Percentiles rank a stretch among this genome's conserved stretches.
Conservation (phyloP, 2,329 filamentous ascomycete genomes). For the Trichoderma cornu-damae region DNA sequence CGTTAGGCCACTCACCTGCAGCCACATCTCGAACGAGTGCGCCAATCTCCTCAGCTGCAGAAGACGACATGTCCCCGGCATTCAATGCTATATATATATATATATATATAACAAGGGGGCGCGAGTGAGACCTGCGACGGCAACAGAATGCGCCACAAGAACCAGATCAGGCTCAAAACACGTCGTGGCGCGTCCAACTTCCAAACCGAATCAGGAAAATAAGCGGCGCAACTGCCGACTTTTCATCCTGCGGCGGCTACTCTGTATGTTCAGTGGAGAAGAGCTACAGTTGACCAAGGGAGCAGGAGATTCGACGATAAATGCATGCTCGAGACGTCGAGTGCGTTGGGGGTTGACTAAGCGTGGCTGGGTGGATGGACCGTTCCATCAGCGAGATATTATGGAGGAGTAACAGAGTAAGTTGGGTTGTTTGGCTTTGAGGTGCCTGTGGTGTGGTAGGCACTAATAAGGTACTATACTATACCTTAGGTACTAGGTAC, state of each 20-base stretch:
- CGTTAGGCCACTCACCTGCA: constrained; percentile 24
- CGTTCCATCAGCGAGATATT: too few species aligned
- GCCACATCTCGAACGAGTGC: constrained; percentile 37
- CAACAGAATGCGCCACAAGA: not conserved
- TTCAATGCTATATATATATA: not conserved
- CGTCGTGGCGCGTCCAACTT: constrained; percentile 1
- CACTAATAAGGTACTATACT: too few species aligned
- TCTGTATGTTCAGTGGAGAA: not conserved
- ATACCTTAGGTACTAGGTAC: too few species aligned
- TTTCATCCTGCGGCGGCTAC: not conserved
- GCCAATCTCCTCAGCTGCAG: constrained; percentile 31
- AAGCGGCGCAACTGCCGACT: not conserved
- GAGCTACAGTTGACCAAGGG: not conserved
- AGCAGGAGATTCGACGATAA: not conserved
- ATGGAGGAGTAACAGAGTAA: too few species aligned
- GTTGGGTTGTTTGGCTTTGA: too few species aligned
- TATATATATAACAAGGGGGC: too few species aligned
- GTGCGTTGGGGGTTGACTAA: too few species aligned
- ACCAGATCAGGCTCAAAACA: not conserved
- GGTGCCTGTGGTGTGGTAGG: too few species aligned
- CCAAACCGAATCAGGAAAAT: constrained; percentile 1
- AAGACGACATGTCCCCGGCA: constrained; percentile 9
- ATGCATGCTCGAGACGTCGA: too few species aligned
- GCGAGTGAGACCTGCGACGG: not conserved
- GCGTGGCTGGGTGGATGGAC: too few species aligned